phyloP scores from a whole-genome alignment of 257 asterid genomes.

The Handroanthus guayacan region DNA sequence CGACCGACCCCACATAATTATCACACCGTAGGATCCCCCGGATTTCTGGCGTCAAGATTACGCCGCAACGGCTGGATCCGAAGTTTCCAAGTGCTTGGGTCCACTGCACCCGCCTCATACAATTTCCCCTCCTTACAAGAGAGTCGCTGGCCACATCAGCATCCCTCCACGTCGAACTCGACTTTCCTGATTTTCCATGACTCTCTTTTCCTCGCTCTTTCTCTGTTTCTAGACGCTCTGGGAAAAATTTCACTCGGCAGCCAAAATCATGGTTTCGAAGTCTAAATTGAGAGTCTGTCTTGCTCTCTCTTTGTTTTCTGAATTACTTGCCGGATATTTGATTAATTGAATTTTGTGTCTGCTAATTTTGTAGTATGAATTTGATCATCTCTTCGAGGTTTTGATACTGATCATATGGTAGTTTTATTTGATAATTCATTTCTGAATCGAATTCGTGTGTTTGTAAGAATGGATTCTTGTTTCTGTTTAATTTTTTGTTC shows the following conservation, averaged over 20 bases:
- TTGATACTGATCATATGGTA: constrained; percentile 23
- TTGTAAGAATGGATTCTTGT: constrained; percentile 12
- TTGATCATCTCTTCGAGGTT: constrained; percentile 33
- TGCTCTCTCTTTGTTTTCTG: neutral
- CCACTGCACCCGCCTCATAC: constrained; percentile 23
- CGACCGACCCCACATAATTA: too few relatives aligned
- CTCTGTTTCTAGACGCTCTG: constrained; percentile 37
- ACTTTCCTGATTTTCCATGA: neutral
- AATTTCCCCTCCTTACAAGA: neutral
- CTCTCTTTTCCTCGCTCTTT: constrained; percentile 16
- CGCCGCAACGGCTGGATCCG: neutral
- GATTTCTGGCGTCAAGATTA: neutral
- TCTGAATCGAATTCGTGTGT: neutral
- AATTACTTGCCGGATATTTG: neutral
- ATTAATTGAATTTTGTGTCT: constrained; percentile 13
- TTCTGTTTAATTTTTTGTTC: neutral
- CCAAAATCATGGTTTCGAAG: constrained; percentile 46
- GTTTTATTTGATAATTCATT: constrained; percentile 5
- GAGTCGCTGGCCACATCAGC: constrained; percentile 36
- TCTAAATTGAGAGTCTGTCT: constrained; percentile 49
- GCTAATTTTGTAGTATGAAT: neutral
- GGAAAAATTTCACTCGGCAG: neutral
- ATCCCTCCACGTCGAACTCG: constrained; percentile 25
- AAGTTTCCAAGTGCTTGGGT: neutral
- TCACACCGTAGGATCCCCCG: too few relatives aligned